Base-by-base conservation (phyloP, 306 rosid genomes). In the Dryas octopetala region DNA sequence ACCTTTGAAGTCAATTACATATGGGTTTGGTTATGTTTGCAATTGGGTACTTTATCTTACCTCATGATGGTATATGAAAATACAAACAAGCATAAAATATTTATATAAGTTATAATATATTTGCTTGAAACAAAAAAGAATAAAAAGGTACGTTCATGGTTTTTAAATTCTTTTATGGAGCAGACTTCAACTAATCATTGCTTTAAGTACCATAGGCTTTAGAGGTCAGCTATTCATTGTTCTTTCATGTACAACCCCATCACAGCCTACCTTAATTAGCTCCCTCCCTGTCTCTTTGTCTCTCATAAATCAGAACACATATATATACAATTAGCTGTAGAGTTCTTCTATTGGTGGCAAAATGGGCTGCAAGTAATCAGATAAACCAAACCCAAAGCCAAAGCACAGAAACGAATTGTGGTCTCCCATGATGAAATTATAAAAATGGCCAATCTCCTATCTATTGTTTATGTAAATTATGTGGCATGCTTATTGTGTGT, bases 321-420 rank as follows among this genome's bases (percentile, higher is more conserved):
- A 28, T 28, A 28, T 2, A 28, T 28, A 28, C 32, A 28, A 28
- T 28, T 28, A 28, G 32, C 32, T 28, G 32, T 2, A 1, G 32
- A 28, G 32, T 73, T 46, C 73, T 62, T n/a, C n/a, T n/a, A n/a
- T n/a, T n/a, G 23, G 74, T 44, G 49, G 78, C 71, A 84, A 69
- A 84, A 90, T 95, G 99, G 92, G 86, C 54, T 70, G 79, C 72
- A 89, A 86, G 79, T 68, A 86, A 85, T 58, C 81, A 51, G 93
- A 89, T 17, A 89, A 81, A 75, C 70, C 82, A 73, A 91, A 88
- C 78, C 83, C 82, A 77, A 95, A 87, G 76, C 81, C 85, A 76
- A n/a, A n/a, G n/a, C n/a, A n/a, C n/a, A n/a, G n/a, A n/a, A n/a
- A n/a, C n/a, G n/a, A n/a, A n/a, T n/a, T n/a, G n/a, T n/a, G n/a